Evolutionary conservation across 208 protist species (phyloP), one percentile per base, ranked within the genome.

Genomic region (Phytomonas francai): DNA sequence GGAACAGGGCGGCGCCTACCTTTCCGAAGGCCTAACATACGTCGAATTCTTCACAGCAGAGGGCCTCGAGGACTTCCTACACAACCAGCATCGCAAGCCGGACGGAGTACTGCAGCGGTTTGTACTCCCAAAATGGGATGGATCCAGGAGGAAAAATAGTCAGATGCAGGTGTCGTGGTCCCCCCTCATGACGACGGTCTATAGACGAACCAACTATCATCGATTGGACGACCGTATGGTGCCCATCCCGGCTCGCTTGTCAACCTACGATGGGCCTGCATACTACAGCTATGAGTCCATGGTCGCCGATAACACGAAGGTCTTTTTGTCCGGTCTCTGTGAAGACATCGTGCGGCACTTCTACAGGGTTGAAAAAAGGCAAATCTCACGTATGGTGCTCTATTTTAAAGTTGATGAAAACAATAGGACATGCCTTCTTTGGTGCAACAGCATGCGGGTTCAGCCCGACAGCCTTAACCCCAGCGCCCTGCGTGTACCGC

Each of bases 71-170:
- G 70, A 78, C 42, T 97, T 97, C 72, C 76, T 97, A 3, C 92
- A 92, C 74, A 71, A 82, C 33, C 83, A 85, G 51, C 74, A 78
- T 19, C 78, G 83, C 60, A 92, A 94, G 65, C 89, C 89, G 2
- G 88, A 97, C 63, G 92, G 92, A 19, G 88, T 95, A 59, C 79
- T 97, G 72, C 92, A 97, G 77, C 78, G 86, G 74, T 97, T 97
- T 70, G 80, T 97, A 30, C 27, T 90, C 4, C 92, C 92, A 39
- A 95, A 94, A 67, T 84, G 89, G 11, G 78, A 90, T 33, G 83
- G 78, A 28, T 83, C 74, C 4, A 85, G 77, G 56, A 77, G 86
- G 30, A 76, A 69, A 71, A 94, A 94, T 76, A 73, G 81, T 9
- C 85, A 93, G 76, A 78, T 97, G 36, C 88, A 93, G 59, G 87